Evolutionary conservation across 2,329 filamentous ascomycete species (phyloP).

Genomic region (Scortechinia acanthostroma): DNA sequence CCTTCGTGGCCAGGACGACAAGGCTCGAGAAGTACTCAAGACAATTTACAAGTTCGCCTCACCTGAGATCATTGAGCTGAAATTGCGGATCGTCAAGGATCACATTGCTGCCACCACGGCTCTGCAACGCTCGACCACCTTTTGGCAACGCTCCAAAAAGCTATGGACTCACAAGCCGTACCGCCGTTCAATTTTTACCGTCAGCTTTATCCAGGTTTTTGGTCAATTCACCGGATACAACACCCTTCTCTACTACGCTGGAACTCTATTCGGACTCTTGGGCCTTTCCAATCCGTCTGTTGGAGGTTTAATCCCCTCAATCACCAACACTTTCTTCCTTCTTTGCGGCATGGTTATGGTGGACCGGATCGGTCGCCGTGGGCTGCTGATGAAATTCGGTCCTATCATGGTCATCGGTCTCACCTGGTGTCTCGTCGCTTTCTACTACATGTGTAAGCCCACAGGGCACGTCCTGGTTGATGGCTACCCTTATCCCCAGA

Average conservation of each 20-base stretch:
- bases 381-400: constrained; percentile 30
- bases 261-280: background rate
- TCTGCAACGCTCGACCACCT: background rate
- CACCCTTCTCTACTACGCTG: background rate
- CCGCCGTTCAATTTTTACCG: too few species aligned
- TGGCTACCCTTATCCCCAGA: constrained; percentile 17
- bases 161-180: background rate
- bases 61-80: constrained; percentile 29
- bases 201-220: background rate
- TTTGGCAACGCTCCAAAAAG: background rate
- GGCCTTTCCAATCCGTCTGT: constrained; percentile 15
- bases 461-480: constrained; percentile 12
- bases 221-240: background rate
- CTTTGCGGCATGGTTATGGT: constrained; percentile 35
- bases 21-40: constrained; percentile 25
- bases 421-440: constrained; percentile 30
- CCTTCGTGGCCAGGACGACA: constrained; percentile 27
- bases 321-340: constrained; percentile 39
- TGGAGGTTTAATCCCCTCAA: constrained; percentile 32
- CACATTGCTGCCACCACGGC: background rate
- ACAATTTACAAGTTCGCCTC: constrained; percentile 31
- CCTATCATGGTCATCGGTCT: constrained; percentile 33
- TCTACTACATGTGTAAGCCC: too few species aligned
- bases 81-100: background rate
- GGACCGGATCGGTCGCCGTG: constrained; percentile 33